Percentiles rank a stretch among this genome's conserved stretches.
Evolutionary conservation across 1,284 basidiomycete species (phyloP).

Genomic region (Ustilago xerochloae): DNA sequence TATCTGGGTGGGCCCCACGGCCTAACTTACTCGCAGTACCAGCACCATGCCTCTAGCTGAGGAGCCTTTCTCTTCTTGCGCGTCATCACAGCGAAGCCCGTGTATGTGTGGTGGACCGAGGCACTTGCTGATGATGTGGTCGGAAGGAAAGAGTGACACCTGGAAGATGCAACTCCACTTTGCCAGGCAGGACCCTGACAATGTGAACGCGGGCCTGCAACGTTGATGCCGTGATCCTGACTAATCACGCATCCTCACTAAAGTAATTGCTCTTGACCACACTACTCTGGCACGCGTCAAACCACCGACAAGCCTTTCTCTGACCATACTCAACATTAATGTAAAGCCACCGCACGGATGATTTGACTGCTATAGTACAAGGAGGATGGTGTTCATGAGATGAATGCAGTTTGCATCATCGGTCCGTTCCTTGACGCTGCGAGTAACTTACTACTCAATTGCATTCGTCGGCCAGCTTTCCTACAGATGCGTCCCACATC

Average conservation of each 20-base stretch:
- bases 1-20: neutral
- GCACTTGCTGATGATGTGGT: conserved; percentile 2
- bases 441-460: too few relatives aligned
- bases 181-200: conserved; percentile 19
- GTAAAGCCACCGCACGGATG: too few relatives aligned
- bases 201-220: neutral
- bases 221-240: conserved; percentile 4
- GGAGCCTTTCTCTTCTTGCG: conserved; percentile 67
- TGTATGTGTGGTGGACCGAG: neutral
- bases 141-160: neutral
- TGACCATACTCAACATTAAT: too few relatives aligned
- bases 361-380: too few relatives aligned
- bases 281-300: too few relatives aligned
- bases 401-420: too few relatives aligned
- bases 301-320: too few relatives aligned
- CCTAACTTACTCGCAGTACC: conserved; percentile 93
- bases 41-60: conserved; percentile 80
- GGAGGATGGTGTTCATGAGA: too few relatives aligned
- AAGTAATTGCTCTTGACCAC: too few relatives aligned
- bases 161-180: conserved; percentile 13
- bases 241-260: conserved; percentile 3
- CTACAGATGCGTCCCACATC: too few relatives aligned
- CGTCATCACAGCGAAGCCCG: conserved; percentile 45
- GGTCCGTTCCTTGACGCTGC: too few relatives aligned
- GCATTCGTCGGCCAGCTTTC: too few relatives aligned